A percentile compares a stretch with the other conserved stretches of the same genome.
These are phyloP conservation scores for Trichoderma asperellum DNA, from an alignment of 2,329 filamentous ascomycete genomes.

Conservation along the genomic window DNA sequence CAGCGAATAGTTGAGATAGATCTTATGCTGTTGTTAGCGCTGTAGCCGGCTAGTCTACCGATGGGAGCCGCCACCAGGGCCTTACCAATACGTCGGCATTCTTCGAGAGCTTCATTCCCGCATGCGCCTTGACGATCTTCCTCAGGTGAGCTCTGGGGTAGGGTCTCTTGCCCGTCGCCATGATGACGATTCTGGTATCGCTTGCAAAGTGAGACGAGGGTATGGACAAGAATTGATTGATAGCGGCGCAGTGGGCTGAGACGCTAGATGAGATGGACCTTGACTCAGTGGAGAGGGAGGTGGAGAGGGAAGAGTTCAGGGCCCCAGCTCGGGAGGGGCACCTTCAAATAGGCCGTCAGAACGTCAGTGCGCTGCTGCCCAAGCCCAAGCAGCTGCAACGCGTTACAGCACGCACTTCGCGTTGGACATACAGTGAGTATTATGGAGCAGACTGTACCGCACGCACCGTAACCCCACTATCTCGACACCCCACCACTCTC, in stretches of 20 bases:
- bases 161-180: constrained; percentile 64
- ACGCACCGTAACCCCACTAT: constrained; percentile 29
- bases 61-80: not conserved
- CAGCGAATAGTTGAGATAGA: constrained; percentile 81
- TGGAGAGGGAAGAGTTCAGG: not conserved
- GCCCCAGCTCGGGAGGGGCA: not conserved
- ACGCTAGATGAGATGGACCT: not conserved
- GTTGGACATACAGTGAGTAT: not conserved
- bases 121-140: constrained; percentile 88
- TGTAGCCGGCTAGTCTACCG: not conserved
- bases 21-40: constrained; percentile 55
- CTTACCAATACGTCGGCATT: constrained; percentile 81
- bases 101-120: constrained; percentile 77
- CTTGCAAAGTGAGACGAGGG: not conserved
- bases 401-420: not conserved
- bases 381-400: not conserved
- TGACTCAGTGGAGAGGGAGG: not conserved
- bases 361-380: not conserved
- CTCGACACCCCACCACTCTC: constrained; percentile 14
- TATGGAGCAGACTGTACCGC: constrained; percentile 30
- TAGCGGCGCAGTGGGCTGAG: not conserved
- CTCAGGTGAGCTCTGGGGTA: constrained; percentile 86
- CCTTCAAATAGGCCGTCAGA: not conserved
- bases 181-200: constrained; percentile 29
- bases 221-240: not conserved